These are phyloP conservation scores for Wickerhamiella vanderwaltii DNA, from an alignment of 805 yeast species.

Conservation along the genomic window DNA sequence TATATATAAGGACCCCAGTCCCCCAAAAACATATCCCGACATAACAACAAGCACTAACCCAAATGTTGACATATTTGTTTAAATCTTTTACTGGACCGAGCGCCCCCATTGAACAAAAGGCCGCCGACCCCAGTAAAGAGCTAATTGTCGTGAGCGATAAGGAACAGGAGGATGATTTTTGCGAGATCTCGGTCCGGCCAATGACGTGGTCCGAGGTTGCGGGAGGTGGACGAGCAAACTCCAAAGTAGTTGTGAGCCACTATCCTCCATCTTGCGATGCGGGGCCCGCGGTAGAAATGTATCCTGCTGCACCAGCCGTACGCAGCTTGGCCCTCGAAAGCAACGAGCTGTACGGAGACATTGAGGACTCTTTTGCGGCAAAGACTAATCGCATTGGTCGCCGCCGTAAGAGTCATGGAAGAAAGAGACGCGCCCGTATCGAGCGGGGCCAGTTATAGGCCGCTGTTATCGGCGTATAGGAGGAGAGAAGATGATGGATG, in stretches of 20 bases:
- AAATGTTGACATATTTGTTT: conserved; percentile 3
- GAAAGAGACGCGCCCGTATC: no score
- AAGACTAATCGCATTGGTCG: conserved; percentile 10
- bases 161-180: conserved; percentile 31
- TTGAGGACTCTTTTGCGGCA: conserved; percentile 5
- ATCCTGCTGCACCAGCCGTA: neutral
- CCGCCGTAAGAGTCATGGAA: conserved; percentile 12
- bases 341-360: conserved; percentile 14
- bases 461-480: no score
- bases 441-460: no score
- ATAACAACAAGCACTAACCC: neutral
- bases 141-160: conserved; percentile 16
- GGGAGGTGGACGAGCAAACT: conserved; percentile 14
- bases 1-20: neutral
- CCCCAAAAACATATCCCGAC: conserved; percentile 1
- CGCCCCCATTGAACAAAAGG: neutral
- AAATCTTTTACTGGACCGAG: neutral
- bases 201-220: conserved; percentile 46
- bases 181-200: conserved; percentile 36
- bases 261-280: neutral
- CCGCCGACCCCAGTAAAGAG: conserved; percentile 5
- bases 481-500: no score
- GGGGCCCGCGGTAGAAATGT: neutral
- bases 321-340: neutral
- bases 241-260: conserved; percentile 1